Conservation (phyloP, 208 protist species). For the Porcisia hertigi region DNA sequence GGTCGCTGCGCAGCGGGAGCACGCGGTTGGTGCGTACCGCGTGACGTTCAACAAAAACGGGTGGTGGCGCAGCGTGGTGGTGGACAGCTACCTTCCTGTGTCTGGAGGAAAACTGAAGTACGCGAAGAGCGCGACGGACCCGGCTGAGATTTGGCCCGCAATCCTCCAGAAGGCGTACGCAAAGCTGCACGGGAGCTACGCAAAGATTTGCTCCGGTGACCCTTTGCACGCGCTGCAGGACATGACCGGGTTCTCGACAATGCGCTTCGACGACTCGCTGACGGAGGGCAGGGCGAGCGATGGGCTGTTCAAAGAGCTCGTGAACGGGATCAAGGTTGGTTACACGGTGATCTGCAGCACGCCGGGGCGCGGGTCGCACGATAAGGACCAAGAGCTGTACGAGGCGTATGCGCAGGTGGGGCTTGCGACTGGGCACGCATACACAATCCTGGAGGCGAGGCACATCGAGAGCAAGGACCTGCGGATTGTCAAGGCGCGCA, state of each 20-base stretch:
- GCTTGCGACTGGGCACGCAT: constrained; percentile 64
- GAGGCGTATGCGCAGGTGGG: constrained; percentile 58
- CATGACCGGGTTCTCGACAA: constrained; percentile 70
- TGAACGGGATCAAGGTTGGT: constrained; percentile 31
- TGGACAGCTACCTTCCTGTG: constrained; percentile 85
- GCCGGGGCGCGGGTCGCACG: constrained; percentile 44
- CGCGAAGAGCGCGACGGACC: constrained; percentile 53
- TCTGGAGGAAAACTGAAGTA: constrained; percentile 55
- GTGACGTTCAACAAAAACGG: constrained; percentile 86
- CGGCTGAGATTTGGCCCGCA: constrained; percentile 79
- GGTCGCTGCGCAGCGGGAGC: constrained; percentile 56
- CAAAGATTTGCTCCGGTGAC: constrained; percentile 73
- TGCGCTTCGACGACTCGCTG: constrained; percentile 65
- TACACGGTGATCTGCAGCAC: constrained; percentile 83
- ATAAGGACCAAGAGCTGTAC: constrained; percentile 29
- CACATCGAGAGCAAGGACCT: constrained; percentile 51
- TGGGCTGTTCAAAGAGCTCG: constrained; percentile 59
- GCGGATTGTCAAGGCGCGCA: constrained; percentile 74
- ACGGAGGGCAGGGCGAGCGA: constrained; percentile 23
- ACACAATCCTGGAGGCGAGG: constrained; percentile 68
- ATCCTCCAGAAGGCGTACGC: constrained; percentile 91
- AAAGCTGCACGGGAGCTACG: constrained; percentile 88
- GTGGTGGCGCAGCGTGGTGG: constrained; percentile 74
- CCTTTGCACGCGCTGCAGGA: constrained; percentile 84
- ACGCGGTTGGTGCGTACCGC: constrained; percentile 71